Evolutionary conservation across 202 grass and related monocot species (phyloP).

Genomic region (Dendrocalamus latiflorus): DNA sequence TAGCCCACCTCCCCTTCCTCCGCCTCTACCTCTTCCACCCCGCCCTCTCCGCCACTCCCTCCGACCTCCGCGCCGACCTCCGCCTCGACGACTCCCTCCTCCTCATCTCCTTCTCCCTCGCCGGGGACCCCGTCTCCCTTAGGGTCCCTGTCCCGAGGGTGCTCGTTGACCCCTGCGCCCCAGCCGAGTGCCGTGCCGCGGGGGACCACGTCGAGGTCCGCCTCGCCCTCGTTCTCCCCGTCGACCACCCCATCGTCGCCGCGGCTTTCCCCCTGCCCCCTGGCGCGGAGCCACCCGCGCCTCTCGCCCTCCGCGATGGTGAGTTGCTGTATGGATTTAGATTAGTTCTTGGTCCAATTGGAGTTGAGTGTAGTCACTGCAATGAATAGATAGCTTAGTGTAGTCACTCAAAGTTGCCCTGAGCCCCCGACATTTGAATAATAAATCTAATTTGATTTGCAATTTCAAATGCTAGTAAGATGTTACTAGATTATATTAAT

Average conservation of each 20-base stretch:
- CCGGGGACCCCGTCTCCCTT: constrained; percentile 12
- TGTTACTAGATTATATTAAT: background rate
- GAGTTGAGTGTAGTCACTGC: background rate
- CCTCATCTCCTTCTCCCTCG: constrained; percentile 53
- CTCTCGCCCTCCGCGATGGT: constrained; percentile 53
- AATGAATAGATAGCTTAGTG: background rate
- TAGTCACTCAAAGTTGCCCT: background rate
- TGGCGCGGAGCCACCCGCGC: background rate
- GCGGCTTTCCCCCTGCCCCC: constrained; percentile 34
- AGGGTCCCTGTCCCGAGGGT: constrained; percentile 68
- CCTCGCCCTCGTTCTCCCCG: constrained; percentile 67
- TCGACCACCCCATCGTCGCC: constrained; percentile 69
- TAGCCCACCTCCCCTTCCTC: constrained; percentile 61
- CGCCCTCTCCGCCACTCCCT: background rate
- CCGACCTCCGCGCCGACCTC: constrained; percentile 39
- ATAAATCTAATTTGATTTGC: background rate
- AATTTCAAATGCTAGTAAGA: background rate
- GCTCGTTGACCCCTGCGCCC: constrained; percentile 55
- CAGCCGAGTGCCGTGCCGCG: constrained; percentile 40
- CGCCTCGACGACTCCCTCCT: constrained; percentile 53
- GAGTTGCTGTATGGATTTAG: background rate
- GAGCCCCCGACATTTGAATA: background rate
- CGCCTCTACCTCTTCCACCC: constrained; percentile 69
- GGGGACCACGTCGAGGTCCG: constrained; percentile 71
- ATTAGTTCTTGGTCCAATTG: background rate